These are phyloP conservation scores for Aspergillus ostianus DNA, from an alignment of 495 filamentous ascomycete genomes.

Conservation along the genomic window DNA sequence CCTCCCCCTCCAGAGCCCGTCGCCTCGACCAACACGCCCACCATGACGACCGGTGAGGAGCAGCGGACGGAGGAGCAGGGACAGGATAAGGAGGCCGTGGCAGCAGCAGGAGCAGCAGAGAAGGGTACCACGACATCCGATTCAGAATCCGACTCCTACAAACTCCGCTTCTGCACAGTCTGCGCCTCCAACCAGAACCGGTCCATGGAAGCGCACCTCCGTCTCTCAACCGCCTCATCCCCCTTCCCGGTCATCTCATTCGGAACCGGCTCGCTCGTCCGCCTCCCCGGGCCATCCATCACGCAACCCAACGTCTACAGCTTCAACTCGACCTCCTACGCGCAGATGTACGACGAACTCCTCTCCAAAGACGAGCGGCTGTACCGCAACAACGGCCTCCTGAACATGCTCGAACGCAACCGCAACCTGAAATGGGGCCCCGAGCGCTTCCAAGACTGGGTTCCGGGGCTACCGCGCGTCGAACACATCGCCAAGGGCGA, in stretches of 20 bases:
- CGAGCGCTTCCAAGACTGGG: constrained; percentile 98
- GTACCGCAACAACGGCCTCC: constrained; percentile 86
- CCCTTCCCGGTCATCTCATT: constrained; percentile 97
- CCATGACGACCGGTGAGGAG: constrained; percentile 17
- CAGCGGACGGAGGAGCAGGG: constrained; percentile 6
- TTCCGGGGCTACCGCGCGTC: constrained; percentile 76
- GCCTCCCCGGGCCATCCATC: constrained; percentile 88
- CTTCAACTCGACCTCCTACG: constrained; percentile 94
- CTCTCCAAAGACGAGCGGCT: constrained; percentile 79
- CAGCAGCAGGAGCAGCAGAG: constrained; percentile 35
- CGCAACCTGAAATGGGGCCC: constrained; percentile 89
- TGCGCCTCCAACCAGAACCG: constrained; percentile 97
- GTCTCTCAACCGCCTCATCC: constrained; percentile 65
- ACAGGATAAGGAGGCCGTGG: constrained; percentile 37
- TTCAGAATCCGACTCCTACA: constrained; percentile 59
- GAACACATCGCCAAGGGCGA: constrained; percentile 58
- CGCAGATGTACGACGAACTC: constrained; percentile 85
- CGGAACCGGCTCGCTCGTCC: constrained; percentile 92
- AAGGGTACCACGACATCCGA: constrained; percentile 1
- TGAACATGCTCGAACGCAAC: constrained; percentile 96
- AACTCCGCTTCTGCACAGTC: constrained; percentile 95
- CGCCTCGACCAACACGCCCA: constrained; percentile 18
- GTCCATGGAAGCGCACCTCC: constrained; percentile 97
- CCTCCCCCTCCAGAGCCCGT: constrained; percentile 37
- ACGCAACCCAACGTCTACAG: constrained; percentile 93